These are phyloP conservation scores for Coelastrella sp. DNA, from an alignment of 139 green algal species.

Conservation along the genomic window DNA sequence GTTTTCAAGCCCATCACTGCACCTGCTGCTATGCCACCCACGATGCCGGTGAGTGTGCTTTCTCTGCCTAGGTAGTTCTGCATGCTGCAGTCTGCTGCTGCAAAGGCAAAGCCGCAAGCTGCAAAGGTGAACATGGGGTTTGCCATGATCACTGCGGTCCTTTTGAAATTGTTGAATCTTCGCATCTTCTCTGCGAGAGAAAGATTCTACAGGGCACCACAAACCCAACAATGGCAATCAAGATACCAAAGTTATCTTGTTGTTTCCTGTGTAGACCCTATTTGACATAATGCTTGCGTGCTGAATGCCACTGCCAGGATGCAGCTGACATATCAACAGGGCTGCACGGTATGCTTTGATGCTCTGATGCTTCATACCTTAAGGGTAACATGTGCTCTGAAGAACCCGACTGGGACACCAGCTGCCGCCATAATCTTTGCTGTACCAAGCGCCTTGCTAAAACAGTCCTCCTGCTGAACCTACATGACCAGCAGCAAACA, in stretches of 20 bases:
- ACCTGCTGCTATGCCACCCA: constrained; percentile 42
- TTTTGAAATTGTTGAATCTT: constrained; percentile 40
- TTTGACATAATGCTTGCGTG: no score
- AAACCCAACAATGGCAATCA: no score
- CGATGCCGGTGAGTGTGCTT: constrained; percentile 18
- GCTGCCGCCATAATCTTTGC: constrained; percentile 21
- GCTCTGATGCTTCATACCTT: background rate
- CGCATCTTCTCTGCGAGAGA: constrained; percentile 44
- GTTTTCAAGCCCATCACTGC: constrained; percentile 41
- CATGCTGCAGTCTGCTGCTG: constrained; percentile 33
- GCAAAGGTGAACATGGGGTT: constrained; percentile 50
- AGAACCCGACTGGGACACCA: constrained; percentile 42
- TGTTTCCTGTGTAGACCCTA: background rate
- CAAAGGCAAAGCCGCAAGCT: constrained; percentile 33
- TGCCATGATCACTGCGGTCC: constrained; percentile 29
- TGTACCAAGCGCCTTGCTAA: background rate
- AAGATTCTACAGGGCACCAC: constrained; percentile 6
- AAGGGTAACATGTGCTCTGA: constrained; percentile 42
- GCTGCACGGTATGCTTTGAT: background rate
- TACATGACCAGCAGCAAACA: background rate
- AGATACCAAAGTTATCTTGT: no score
- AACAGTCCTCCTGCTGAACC: background rate
- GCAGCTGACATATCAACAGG: no score
- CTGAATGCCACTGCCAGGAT: no score
- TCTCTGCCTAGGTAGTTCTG: constrained; percentile 46